Conservation (phyloP, 495 filamentous ascomycete species). For the Lentithecium fluviatile region DNA sequence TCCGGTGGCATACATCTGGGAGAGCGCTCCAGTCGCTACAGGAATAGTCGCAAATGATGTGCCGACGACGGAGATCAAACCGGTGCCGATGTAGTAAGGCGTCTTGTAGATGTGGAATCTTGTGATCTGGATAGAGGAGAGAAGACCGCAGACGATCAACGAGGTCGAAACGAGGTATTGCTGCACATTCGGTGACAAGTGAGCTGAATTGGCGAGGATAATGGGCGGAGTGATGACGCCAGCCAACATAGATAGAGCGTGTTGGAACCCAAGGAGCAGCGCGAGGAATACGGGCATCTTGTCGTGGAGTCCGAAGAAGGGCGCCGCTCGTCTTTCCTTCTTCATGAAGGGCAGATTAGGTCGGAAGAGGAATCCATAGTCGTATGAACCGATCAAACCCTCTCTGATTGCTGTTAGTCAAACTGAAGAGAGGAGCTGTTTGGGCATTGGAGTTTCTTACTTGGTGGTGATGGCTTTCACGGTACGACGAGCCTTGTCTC, state of each 20-base stretch:
- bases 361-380: conserved; percentile 75
- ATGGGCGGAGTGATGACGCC: conserved; percentile 75
- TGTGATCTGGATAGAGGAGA: conserved; percentile 79
- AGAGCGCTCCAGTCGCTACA: conserved; percentile 71
- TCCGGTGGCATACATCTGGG: conserved; percentile 84
- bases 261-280: conserved; percentile 69
- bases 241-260: conserved; percentile 66
- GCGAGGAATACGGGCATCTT: conserved; percentile 77
- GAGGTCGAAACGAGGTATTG: conserved; percentile 90
- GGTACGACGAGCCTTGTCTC: conserved; percentile 30
- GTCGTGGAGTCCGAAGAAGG: conserved; percentile 88
- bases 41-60: conserved; percentile 87
- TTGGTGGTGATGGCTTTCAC: conserved; percentile 40
- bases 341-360: conserved; percentile 84
- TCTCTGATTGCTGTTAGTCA: conserved; percentile 48
- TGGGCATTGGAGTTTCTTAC: conserved; percentile 15
- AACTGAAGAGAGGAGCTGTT: too few species aligned
- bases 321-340: conserved; percentile 59
- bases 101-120: conserved; percentile 78
- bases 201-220: conserved; percentile 70
- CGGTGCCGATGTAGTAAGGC: conserved; percentile 83
- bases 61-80: conserved; percentile 86
- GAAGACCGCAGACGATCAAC: conserved; percentile 78
- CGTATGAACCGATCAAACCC: conserved; percentile 79
- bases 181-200: conserved; percentile 57